phyloP scores from a whole-genome alignment of 1,284 basidiomycete genomes.

The Ganoderma resinaceum region DNA sequence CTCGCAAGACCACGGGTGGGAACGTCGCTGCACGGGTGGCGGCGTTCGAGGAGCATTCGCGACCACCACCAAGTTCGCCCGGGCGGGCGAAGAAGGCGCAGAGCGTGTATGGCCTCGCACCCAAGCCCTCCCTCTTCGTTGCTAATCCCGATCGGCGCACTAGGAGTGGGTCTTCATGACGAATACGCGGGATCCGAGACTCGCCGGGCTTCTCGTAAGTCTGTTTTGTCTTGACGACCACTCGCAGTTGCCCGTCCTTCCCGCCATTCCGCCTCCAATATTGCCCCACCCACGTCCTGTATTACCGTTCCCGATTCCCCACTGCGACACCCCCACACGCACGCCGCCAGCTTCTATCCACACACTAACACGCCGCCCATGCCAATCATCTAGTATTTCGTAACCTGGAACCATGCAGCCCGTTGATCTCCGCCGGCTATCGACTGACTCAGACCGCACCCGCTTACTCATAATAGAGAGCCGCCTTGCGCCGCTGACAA shows the following conservation, averaged over 20 bases:
- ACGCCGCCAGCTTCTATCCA: background rate
- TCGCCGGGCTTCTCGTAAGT: background rate
- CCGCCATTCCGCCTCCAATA: background rate
- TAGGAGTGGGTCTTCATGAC: slow-evolving; percentile 24
- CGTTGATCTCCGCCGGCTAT: background rate
- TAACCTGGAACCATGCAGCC: background rate
- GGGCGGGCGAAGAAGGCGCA: slow-evolving; percentile 42
- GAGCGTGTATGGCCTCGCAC: slow-evolving; percentile 60
- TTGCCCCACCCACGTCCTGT: background rate
- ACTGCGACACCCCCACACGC: background rate
- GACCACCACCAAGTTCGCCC: slow-evolving; percentile 29
- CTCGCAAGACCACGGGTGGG: slow-evolving; percentile 29
- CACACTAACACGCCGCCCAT: background rate
- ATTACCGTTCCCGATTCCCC: background rate
- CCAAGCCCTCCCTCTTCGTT: slow-evolving; percentile 61
- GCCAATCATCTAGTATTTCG: background rate
- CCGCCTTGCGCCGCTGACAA: slow-evolving; percentile 21
- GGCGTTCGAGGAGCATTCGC: slow-evolving; percentile 47
- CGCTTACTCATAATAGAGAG: slow-evolving; percentile 13
- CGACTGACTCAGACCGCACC: slow-evolving; percentile 16
- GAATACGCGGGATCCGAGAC: background rate
- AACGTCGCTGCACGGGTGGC: slow-evolving; percentile 45
- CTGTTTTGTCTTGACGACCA: background rate
- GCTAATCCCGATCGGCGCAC: slow-evolving; percentile 61
- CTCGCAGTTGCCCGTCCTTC: background rate